phyloP scores from a whole-genome alignment of 2,329 filamentous ascomycete genomes.

The Phyllosticta citribraziliensis region DNA sequence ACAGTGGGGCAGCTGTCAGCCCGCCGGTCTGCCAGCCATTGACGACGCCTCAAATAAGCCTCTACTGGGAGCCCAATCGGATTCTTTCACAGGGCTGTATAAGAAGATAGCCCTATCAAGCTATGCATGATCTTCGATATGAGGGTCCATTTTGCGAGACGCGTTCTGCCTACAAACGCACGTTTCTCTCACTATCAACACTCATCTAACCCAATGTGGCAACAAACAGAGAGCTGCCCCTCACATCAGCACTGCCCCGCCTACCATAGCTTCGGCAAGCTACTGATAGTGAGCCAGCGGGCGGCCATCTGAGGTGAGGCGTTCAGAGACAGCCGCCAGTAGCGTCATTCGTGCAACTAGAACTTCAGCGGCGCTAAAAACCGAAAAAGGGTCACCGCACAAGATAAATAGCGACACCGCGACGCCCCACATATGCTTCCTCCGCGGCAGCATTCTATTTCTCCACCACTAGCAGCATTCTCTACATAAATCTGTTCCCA shows the following conservation, averaged over 20 bases:
- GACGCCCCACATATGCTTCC: not conserved
- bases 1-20: not conserved
- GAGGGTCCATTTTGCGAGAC: not conserved
- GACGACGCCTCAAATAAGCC: too few relatives aligned
- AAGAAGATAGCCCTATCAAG: not conserved
- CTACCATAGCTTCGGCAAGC: not conserved
- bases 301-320: not conserved
- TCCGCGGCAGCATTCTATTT: not conserved
- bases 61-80: not conserved
- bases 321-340: not conserved
- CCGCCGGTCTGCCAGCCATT: too few relatives aligned
- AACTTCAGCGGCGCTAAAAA: not conserved
- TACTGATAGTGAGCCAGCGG: not conserved
- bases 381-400: too few relatives aligned
- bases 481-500: too few relatives aligned
- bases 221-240: not conserved
- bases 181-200: not conserved
- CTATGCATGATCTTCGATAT: not conserved
- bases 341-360: not conserved
- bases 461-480: not conserved
- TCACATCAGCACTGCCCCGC: not conserved
- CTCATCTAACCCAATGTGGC: not conserved
- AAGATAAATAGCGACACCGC: not conserved
- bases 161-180: not conserved
- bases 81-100: not conserved